phyloP scores from a whole-genome alignment of 176 grass and related monocot genomes.

The Lolium multiflorum region DNA sequence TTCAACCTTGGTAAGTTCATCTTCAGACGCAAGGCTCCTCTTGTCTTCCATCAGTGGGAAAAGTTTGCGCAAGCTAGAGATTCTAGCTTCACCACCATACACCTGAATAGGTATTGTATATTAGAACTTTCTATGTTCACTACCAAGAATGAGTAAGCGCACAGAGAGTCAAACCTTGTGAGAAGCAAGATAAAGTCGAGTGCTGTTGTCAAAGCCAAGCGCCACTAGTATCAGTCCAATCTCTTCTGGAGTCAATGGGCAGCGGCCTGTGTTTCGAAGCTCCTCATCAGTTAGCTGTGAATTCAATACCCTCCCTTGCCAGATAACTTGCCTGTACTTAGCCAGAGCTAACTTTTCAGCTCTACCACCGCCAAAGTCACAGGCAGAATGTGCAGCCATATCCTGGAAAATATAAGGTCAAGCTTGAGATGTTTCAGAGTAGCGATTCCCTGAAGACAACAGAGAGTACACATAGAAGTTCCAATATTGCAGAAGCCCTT shows the following conservation, averaged over 20 bases:
- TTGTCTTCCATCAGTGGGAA: slow-evolving; percentile 92
- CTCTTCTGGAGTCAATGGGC: slow-evolving; percentile 90
- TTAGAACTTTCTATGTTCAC: slow-evolving; percentile 6
- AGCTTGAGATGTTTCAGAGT: slow-evolving; percentile 23
- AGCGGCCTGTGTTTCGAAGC: slow-evolving; percentile 72
- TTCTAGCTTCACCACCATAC: slow-evolving; percentile 80
- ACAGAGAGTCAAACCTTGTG: slow-evolving; percentile 66
- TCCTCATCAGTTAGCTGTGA: slow-evolving; percentile 79
- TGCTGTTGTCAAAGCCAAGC: slow-evolving; percentile 75
- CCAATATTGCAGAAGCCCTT: slow-evolving; percentile 24
- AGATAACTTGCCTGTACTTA: slow-evolving; percentile 94
- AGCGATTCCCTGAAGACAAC: slow-evolving; percentile 14
- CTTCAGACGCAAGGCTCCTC: slow-evolving; percentile 73
- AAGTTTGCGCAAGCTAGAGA: slow-evolving; percentile 72
- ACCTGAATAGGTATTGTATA: slow-evolving; percentile 56
- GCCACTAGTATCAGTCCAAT: slow-evolving; percentile 79
- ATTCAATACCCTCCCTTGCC: slow-evolving; percentile 91
- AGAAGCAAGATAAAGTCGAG: slow-evolving; percentile 91
- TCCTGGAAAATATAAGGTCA: slow-evolving; percentile 59
- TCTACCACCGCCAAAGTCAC: slow-evolving; percentile 87
- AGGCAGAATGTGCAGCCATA: slow-evolving; percentile 96
- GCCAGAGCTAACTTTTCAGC: slow-evolving; percentile 88
- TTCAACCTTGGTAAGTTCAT: slow-evolving; percentile 69
- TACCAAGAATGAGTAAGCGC: neutral
- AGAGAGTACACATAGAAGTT: neutral